A percentile compares a stretch with the other conserved stretches of the same genome.
Evolutionary conservation across 805 yeast genomes (phyloP).

Genomic region (Torulaspora delbrueckii): DNA sequence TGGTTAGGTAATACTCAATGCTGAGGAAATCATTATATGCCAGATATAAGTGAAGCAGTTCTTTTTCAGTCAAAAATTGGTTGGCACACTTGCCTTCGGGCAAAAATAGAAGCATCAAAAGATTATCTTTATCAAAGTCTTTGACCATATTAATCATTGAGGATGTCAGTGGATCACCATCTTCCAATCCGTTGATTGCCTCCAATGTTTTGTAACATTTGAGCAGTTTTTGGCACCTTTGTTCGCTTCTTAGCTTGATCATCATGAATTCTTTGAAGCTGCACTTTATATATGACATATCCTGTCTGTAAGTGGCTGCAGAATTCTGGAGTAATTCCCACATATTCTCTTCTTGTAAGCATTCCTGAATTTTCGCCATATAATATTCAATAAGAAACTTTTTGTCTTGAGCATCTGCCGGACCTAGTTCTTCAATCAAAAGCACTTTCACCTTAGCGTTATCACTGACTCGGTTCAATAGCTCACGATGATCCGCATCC

Average conservation of each 20-base stretch:
- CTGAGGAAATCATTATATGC: constrained; percentile 26
- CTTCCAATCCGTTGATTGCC: constrained; percentile 7
- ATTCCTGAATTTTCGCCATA: constrained; percentile 20
- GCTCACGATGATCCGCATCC: constrained; percentile 12
- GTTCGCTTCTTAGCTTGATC: constrained; percentile 17
- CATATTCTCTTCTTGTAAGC: constrained; percentile 14
- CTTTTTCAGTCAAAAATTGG: constrained; percentile 4
- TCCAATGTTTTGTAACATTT: constrained; percentile 7
- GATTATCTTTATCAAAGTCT: constrained; percentile 20
- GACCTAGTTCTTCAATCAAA: constrained; percentile 25
- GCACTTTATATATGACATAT: constrained; percentile 26
- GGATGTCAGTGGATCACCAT: constrained; percentile 3
- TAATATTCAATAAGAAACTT: constrained; percentile 28
- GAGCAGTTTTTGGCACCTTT: constrained; percentile 10
- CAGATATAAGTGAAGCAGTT: constrained; percentile 17
- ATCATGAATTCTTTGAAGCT: constrained; percentile 16
- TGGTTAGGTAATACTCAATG: constrained; percentile 17
- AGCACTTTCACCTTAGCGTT: constrained; percentile 21
- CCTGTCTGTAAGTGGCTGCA: constrained; percentile 20
- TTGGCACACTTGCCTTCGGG: constrained; percentile 6
- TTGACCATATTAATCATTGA: constrained; percentile 8
- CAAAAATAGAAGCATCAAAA: constrained; percentile 16
- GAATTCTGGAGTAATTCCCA: constrained; percentile 18
- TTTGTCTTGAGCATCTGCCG: constrained; percentile 19
- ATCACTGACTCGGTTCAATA: constrained; percentile 15